A percentile compares a stretch with the other conserved stretches of the same genome.
These are phyloP conservation scores for Kluyveromyces aestuarii DNA, from an alignment of 805 yeast genomes.

Conservation along the genomic window DNA sequence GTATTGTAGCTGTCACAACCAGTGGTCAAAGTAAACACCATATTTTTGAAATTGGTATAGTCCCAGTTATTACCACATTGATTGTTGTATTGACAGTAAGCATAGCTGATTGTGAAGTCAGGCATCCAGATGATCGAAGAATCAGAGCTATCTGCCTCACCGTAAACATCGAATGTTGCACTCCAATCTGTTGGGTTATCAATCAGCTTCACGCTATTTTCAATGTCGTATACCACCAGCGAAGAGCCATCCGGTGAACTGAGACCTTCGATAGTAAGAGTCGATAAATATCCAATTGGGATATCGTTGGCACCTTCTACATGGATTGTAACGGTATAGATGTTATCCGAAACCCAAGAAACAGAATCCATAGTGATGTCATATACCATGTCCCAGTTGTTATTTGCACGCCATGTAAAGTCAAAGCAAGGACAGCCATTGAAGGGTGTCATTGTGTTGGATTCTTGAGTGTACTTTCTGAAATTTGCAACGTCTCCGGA, in stretches of 20 bases:
- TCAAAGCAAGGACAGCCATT: slow-evolving; percentile 13
- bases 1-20: slow-evolving; percentile 12
- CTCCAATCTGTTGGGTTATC: slow-evolving; percentile 14
- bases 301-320: slow-evolving; percentile 10
- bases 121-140: slow-evolving; percentile 11
- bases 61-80: slow-evolving; percentile 9
- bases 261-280: slow-evolving; percentile 9
- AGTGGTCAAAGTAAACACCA: slow-evolving; percentile 10
- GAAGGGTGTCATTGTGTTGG: neutral
- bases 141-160: slow-evolving; percentile 1
- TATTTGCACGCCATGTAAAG: slow-evolving; percentile 6
- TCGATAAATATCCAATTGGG: slow-evolving; percentile 8
- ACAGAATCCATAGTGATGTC: slow-evolving; percentile 8
- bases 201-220: slow-evolving; percentile 7
- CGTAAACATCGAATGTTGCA: slow-evolving; percentile 12
- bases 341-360: slow-evolving; percentile 4
- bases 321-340: slow-evolving; percentile 13
- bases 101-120: slow-evolving; percentile 12
- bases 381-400: slow-evolving; percentile 7
- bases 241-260: slow-evolving; percentile 9
- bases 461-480: no score
- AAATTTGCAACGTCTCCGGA: no score
- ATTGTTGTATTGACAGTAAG: slow-evolving; percentile 9
- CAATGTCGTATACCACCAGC: slow-evolving; percentile 8
- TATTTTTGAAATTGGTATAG: slow-evolving; percentile 9